Percentiles rank a stretch among this genome's conserved stretches.
Conservation (phyloP, 805 yeast species). For the Myxozyma neotropica region DNA sequence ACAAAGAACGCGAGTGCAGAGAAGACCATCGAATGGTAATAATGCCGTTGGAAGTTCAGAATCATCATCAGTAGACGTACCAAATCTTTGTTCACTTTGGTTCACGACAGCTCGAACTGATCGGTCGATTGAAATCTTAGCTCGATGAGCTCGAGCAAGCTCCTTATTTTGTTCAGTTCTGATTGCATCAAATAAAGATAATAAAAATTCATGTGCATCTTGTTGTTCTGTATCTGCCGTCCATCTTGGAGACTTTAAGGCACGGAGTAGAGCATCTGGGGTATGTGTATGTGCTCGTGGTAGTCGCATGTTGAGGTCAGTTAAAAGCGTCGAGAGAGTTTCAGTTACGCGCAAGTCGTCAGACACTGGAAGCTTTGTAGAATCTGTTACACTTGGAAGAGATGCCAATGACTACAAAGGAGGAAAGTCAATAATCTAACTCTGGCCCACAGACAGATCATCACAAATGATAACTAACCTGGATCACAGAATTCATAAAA, state of each 20-base stretch:
- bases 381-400: conserved; percentile 11
- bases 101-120: conserved; percentile 1
- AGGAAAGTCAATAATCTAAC: neutral
- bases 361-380: neutral
- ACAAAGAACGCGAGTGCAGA: conserved; percentile 89
- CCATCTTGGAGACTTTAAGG: conserved; percentile 23
- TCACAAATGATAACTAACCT: conserved; percentile 40
- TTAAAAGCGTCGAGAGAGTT: conserved; percentile 1
- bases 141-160: neutral
- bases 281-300: conserved; percentile 17
- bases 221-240: conserved; percentile 32
- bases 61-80: neutral
- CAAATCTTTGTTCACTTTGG: neutral
- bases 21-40: conserved; percentile 82
- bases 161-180: conserved; percentile 13
- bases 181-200: conserved; percentile 26
- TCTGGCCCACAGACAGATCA: too few relatives aligned
- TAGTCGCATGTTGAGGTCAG: conserved; percentile 13
- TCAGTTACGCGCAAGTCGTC: conserved; percentile 10
- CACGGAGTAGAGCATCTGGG: conserved; percentile 16
- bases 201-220: conserved; percentile 34
- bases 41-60: neutral
- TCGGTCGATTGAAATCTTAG: conserved; percentile 1
- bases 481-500: conserved; percentile 89
- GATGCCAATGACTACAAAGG: conserved; percentile 20